Evolutionary conservation across 352 stramenopile species (phyloP).

Genomic region (Globisporangium spinosum): DNA sequence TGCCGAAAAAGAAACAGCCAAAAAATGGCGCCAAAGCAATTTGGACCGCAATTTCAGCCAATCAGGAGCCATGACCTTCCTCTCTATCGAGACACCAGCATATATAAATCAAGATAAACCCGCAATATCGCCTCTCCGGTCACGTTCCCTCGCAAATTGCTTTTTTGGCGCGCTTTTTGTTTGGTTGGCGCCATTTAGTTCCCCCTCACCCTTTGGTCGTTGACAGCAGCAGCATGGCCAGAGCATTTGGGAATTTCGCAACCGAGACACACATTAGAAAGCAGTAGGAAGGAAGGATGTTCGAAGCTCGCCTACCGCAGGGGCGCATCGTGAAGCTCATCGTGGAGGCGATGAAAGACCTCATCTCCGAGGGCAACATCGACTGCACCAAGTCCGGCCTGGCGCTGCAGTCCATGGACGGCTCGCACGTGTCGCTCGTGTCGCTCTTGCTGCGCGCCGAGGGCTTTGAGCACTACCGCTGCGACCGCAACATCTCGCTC

Average conservation of each 20-base stretch:
- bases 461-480: conserved; percentile 98
- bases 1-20: neutral
- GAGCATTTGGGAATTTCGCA: conserved; percentile 44
- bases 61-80: conserved; percentile 14
- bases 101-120: conserved; percentile 10
- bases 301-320: conserved; percentile 96
- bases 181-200: conserved; percentile 9
- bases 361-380: conserved; percentile 98
- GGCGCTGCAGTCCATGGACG: conserved; percentile 98
- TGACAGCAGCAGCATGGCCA: neutral
- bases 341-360: conserved; percentile 99
- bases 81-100: conserved; percentile 1
- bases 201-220: neutral
- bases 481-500: conserved; percentile 96
- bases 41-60: conserved; percentile 7
- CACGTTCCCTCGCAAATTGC: conserved; percentile 8
- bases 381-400: conserved; percentile 93
- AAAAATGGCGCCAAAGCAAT: conserved; percentile 1
- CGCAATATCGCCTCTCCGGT: conserved; percentile 17
- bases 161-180: conserved; percentile 36
- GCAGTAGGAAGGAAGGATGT: conserved; percentile 87
- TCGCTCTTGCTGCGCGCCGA: conserved; percentile 91
- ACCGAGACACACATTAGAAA: neutral
- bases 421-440: conserved; percentile 98
- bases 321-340: conserved; percentile 98